phyloP scores from a whole-genome alignment of 306 rosid genomes.

The Quillaja saponaria region DNA sequence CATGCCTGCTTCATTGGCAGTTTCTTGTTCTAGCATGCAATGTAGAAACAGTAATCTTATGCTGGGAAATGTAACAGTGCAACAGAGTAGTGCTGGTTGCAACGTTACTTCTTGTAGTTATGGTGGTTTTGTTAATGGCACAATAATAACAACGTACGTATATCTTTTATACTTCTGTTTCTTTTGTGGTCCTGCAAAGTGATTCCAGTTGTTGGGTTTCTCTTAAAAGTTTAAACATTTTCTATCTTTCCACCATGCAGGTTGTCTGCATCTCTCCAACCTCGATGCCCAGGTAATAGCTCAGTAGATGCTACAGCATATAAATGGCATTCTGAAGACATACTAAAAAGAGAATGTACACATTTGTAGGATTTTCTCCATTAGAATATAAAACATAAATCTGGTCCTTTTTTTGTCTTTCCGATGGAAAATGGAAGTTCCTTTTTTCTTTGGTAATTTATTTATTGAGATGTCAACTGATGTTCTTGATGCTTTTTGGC shows the following conservation, averaged over 20 bases:
- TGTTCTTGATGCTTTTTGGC: not conserved
- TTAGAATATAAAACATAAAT: not conserved
- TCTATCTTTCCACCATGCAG: constrained; percentile 43
- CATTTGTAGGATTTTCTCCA: not conserved
- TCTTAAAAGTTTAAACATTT: constrained; percentile 17
- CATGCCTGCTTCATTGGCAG: constrained; percentile 93
- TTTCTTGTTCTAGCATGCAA: constrained; percentile 98
- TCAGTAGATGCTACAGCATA: not conserved
- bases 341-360: not conserved
- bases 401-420: not conserved
- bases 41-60: constrained; percentile 82
- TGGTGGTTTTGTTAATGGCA: constrained; percentile 77
- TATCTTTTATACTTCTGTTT: constrained; percentile 2
- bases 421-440: not conserved
- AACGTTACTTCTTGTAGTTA: constrained; percentile 83
- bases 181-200: constrained; percentile 7
- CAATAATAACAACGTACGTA: constrained; percentile 73
- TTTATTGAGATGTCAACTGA: constrained; percentile 6
- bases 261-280: constrained; percentile 76
- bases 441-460: not conserved
- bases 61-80: constrained; percentile 78
- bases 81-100: constrained; percentile 85
- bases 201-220: not conserved
- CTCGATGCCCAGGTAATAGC: constrained; percentile 89
- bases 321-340: constrained; percentile 11